A percentile compares a stretch with the other conserved stretches of the same genome.
Conservation (phyloP, 1,284 basidiomycete genomes). For the Marasmius oreades region DNA sequence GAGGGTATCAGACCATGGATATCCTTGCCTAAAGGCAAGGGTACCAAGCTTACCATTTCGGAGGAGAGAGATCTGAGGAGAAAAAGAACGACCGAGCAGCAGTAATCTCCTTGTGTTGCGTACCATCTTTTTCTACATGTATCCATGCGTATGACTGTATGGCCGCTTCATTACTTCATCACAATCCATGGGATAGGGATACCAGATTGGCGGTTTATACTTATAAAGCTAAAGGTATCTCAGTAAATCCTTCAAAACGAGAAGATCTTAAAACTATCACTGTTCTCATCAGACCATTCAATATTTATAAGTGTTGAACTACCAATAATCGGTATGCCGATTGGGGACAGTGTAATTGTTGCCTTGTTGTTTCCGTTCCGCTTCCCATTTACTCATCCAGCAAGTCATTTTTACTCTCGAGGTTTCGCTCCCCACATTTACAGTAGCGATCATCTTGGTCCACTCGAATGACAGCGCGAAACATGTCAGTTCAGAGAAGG, state of each 20-base stretch:
- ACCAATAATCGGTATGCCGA: slow-evolving; percentile 70
- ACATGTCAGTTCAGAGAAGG: slow-evolving; percentile 91
- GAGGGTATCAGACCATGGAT: slow-evolving; percentile 95
- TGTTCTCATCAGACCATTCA: too few species aligned
- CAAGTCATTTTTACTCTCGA: slow-evolving; percentile 81
- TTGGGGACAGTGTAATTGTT: slow-evolving; percentile 55
- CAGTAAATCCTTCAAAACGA: too few species aligned
- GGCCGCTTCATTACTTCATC: background rate
- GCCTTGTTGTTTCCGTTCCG: slow-evolving; percentile 64
- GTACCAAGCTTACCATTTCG: slow-evolving; percentile 89
- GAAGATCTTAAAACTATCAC: too few species aligned
- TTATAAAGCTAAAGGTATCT: too few species aligned
- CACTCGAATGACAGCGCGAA: slow-evolving; percentile 86
- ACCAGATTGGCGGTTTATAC: background rate
- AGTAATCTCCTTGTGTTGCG: slow-evolving; percentile 35
- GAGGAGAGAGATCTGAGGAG: slow-evolving; percentile 83
- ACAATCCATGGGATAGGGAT: background rate
- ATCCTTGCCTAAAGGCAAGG: slow-evolving; percentile 98
- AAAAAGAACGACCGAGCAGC: slow-evolving; percentile 60
- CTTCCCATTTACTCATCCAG: slow-evolving; percentile 87
- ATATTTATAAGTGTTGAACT: too few species aligned
- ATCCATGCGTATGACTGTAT: background rate
- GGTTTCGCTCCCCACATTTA: slow-evolving; percentile 83
- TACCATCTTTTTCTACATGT: background rate
- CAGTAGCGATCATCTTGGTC: slow-evolving; percentile 90